Percentiles rank a stretch among this genome's conserved stretches.
Evolutionary conservation across 176 grass and related monocot genomes (phyloP).

Genomic region (Pontederia paniculata): DNA sequence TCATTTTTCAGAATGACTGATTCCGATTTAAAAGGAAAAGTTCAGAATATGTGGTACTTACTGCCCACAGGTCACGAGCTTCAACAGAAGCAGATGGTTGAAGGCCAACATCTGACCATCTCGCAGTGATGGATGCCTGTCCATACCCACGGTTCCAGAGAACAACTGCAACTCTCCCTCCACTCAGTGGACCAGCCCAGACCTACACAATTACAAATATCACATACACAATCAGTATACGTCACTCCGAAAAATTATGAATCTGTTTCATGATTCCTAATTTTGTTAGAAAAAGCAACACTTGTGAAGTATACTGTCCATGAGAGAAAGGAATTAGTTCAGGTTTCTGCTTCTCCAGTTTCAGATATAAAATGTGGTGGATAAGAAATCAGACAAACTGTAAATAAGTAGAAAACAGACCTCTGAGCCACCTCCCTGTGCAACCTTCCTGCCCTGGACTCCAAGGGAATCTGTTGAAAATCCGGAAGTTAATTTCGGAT

Average conservation of each 20-base stretch:
- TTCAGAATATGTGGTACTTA: background rate
- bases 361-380: background rate
- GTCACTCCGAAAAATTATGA: background rate
- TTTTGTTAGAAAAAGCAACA: too few species aligned
- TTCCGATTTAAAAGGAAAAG: too few species aligned
- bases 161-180: background rate
- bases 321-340: too few species aligned
- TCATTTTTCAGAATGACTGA: too few species aligned
- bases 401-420: background rate
- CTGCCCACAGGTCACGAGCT: background rate
- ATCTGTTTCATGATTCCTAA: background rate
- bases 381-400: background rate
- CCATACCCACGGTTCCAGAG: background rate
- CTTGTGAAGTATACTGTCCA: too few species aligned
- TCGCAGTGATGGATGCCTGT: background rate
- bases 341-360: background rate
- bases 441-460: conserved; percentile 2
- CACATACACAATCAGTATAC: background rate
- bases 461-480: conserved; percentile 4
- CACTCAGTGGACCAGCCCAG: background rate
- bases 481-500: background rate
- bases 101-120: background rate
- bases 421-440: background rate
- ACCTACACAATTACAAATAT: background rate
- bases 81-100: background rate